A percentile compares a stretch with the other conserved stretches of the same genome.
Conservation (phyloP, 1,284 basidiomycete species). For the Marasmius oreades region DNA sequence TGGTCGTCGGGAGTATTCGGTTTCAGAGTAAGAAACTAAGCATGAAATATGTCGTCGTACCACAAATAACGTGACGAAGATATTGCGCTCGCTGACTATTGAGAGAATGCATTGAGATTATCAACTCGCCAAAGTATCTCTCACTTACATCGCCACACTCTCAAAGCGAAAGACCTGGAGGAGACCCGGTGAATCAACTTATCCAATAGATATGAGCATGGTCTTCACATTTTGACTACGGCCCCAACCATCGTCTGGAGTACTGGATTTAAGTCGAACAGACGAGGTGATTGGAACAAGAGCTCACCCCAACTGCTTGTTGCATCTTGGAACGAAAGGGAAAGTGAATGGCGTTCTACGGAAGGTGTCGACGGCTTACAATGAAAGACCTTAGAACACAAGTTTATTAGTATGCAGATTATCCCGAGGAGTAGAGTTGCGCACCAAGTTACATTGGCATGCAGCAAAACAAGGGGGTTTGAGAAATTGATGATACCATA, state of each 20-base stretch:
- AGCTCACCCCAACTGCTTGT: slow-evolving; percentile 52
- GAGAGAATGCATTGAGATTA: neutral
- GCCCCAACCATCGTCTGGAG: slow-evolving; percentile 53
- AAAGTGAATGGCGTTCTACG: neutral
- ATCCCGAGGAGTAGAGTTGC: slow-evolving; percentile 11
- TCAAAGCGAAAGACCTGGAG: slow-evolving; percentile 54
- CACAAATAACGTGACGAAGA: neutral
- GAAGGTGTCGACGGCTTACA: slow-evolving; percentile 30
- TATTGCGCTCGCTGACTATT: neutral
- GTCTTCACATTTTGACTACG: slow-evolving; percentile 57
- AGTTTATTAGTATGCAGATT: slow-evolving; percentile 15
- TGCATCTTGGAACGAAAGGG: slow-evolving; percentile 41
- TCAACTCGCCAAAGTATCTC: neutral
- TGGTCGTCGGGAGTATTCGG: neutral
- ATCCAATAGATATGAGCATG: neutral
- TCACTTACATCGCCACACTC: slow-evolving; percentile 63
- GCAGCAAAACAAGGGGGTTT: slow-evolving; percentile 34
- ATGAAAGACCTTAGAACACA: slow-evolving; percentile 39
- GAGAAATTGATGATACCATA: slow-evolving; percentile 52
- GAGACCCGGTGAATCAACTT: neutral
- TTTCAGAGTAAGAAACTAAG: too few relatives aligned
- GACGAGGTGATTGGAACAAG: neutral
- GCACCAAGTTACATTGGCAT: slow-evolving; percentile 46
- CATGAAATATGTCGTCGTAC: neutral
- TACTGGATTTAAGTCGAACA: slow-evolving; percentile 5